Base-by-base conservation (phyloP, 2,329 filamentous ascomycete genomes). In the Parastagonospora avenae region DNA sequence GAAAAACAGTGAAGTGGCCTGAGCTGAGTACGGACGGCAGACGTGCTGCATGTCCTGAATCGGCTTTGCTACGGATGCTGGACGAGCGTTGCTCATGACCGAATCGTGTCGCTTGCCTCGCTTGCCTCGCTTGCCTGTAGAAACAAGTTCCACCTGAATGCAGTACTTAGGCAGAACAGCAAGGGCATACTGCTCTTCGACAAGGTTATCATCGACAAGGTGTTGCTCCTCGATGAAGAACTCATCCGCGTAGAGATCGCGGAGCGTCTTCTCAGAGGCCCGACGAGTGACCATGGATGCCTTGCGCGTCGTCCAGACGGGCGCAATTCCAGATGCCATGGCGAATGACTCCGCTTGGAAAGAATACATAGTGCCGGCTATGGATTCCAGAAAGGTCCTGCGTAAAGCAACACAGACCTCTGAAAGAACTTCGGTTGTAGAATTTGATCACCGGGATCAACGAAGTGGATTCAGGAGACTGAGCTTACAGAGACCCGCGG, bases 1-100 rank as follows among this genome's bases (percentile, higher is more conserved):
- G 27, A 54, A 54, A 10, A 54, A 33, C 24, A 48, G 37, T 29
- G 24, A 16, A 14, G 39, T 30, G 8, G 27, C 24, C 19, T 27
- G 16, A 41, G 39, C 39, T 41, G 28, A 15, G 24, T 41, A 31
- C 4, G 27, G 11, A 15, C 39, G 39, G 39, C 39, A 41, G 28
- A 31, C 39, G 24, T 41, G 39, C 28, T 41, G 39, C 39, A 30
- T 27, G 39, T 31, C 27, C 8, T 15, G 2, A 41, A 31, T 12
- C 27, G n/a, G 30, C 7, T n/a, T 31, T 14, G n/a, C 11, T 9
- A 15, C 39, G 7, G 8, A 24, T 8, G 8, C 12, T 16, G 12
- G 12, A 37, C 4, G 12, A n/a, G 8, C 33, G 11, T 37, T 8
- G 33, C 11, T 37, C 9, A 32, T 11, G 30, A 32, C n/a, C n/a